These are phyloP conservation scores for sweet orange (Citrus sinensis) DNA, from an alignment of 345 rosid genomes.

Conservation along the genomic window DNA sequence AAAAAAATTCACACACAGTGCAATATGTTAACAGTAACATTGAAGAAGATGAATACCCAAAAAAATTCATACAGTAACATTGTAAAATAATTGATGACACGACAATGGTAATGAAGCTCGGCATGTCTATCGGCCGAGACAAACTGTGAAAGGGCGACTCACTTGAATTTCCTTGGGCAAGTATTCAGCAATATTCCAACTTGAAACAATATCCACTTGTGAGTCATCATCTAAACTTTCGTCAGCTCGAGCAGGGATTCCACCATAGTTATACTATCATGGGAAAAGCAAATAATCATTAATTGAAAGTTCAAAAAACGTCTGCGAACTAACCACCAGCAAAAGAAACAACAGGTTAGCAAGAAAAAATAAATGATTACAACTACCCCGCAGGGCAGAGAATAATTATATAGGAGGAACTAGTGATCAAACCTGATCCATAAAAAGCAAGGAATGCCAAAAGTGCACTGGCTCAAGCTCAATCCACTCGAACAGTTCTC, in stretches of 20 bases:
- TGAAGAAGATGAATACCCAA: not conserved
- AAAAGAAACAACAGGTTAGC: not conserved
- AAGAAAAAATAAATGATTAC: not conserved
- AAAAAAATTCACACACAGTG: not conserved
- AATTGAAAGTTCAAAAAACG: not conserved
- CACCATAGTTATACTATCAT: slow-evolving; percentile 76
- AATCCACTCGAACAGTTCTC: slow-evolving; percentile 87
- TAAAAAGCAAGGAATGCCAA: slow-evolving; percentile 92
- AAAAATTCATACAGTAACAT: not conserved
- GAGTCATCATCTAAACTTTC: slow-evolving; percentile 46
- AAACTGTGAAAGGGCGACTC: not conserved
- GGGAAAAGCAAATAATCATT: slow-evolving; percentile 4
- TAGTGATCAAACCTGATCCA: slow-evolving; percentile 76
- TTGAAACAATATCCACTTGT: slow-evolving; percentile 75
- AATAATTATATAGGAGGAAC: not conserved
- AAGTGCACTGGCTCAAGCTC: slow-evolving; percentile 76
- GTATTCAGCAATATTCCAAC: slow-evolving; percentile 78
- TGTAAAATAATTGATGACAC: not conserved
- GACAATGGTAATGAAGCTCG: not conserved
- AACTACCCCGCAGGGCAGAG: not conserved
- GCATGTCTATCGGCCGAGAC: not conserved
- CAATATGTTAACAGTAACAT: too few relatives aligned
- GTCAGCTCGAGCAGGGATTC: slow-evolving; percentile 64
- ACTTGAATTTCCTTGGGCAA: slow-evolving; percentile 87
- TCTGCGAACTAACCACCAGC: not conserved